A percentile compares a stretch with the other conserved stretches of the same genome.
Conservation (phyloP, 2,329 filamentous ascomycete genomes). For the Westerdykella aurantiaca region DNA sequence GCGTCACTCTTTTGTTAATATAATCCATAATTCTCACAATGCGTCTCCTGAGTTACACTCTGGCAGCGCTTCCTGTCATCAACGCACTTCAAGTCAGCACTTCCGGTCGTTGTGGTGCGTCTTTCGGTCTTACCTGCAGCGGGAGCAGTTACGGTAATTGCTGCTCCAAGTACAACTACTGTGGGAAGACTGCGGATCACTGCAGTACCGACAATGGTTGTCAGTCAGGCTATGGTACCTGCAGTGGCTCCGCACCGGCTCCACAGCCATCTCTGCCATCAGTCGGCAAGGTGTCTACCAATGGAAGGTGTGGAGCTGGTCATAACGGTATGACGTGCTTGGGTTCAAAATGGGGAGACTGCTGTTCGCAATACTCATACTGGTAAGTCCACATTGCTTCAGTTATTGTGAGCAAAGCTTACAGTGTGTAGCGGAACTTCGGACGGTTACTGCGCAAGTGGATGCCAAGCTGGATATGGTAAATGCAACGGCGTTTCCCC, state of each 20-base stretch:
- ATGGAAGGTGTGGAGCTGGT: slow-evolving; percentile 40
- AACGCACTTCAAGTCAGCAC: neutral
- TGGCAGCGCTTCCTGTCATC: neutral
- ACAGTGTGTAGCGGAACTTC: neutral
- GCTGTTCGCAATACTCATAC: slow-evolving; percentile 30
- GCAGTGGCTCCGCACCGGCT: neutral
- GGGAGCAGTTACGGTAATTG: slow-evolving; percentile 17
- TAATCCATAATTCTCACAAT: neutral
- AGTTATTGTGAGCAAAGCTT: neutral
- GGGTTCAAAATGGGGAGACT: slow-evolving; percentile 41
- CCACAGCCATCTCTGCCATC: slow-evolving; percentile 9
- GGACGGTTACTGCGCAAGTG: slow-evolving; percentile 9
- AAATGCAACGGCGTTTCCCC: neutral
- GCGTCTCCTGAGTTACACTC: neutral
- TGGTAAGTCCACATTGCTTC: neutral
- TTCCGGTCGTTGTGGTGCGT: neutral
- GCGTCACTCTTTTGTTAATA: neutral
- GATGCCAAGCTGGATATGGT: slow-evolving; percentile 3
- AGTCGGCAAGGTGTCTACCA: slow-evolving; percentile 19
- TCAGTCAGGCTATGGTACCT: neutral
- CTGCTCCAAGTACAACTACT: slow-evolving; percentile 20
- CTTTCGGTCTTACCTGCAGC: slow-evolving; percentile 16
- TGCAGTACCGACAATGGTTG: slow-evolving; percentile 6
- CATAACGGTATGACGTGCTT: slow-evolving; percentile 40
- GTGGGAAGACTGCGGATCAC: slow-evolving; percentile 12